Evolutionary conservation across 2,329 filamentous ascomycete genomes (phyloP), one percentile per base, ranked within the genome.

Genomic region (Cercospora sp.): DNA sequence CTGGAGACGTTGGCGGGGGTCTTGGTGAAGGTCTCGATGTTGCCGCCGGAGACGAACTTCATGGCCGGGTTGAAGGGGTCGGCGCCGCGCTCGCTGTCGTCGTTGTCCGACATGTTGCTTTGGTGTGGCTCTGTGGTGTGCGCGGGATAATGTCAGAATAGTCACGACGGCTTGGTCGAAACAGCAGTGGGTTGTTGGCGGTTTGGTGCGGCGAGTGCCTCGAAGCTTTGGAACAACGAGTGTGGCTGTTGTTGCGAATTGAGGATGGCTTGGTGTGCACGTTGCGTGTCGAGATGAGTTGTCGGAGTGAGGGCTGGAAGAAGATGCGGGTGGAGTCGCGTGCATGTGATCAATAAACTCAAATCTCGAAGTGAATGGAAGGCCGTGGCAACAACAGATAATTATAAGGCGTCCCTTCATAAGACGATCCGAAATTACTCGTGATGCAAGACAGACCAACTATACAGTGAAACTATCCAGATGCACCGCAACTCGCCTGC

Each of bases 1-100:
- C 31, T 31, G 12, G 64, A 61, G 57, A 72, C 69, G 65, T 72
- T 72, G 30, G 71, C 71, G 10, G 71, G 71, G 30, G 69, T 71
- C 61, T 67, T 69, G 59, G 69, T 71, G 67, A 71, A 69, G 69
- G 48, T 53, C 42, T 42, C 53, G 53, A 65, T 48, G 33, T 67
- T 59, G 63, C 55, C 69, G 60, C 63, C 62, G 23, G 67, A 65
- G 60, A 68, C 57, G 67, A 72, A 64, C 57, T 64, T 70, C 67
- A 72, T 66, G 28, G 16, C 30, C 2, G 53, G 26, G 64, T 68
- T 68, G 64, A 65, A 53, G 66, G 62, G 28, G 20, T 65, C 45
- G 16, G 33, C 45, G 6, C 59, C 58, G 62, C 48, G 42, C 18
- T 33, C 45, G 58, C 33, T 28, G 62, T 57, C 57, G 45, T 60